Conservation (phyloP, 2,329 filamentous ascomycete genomes). For the Fusarium humuli region DNA sequence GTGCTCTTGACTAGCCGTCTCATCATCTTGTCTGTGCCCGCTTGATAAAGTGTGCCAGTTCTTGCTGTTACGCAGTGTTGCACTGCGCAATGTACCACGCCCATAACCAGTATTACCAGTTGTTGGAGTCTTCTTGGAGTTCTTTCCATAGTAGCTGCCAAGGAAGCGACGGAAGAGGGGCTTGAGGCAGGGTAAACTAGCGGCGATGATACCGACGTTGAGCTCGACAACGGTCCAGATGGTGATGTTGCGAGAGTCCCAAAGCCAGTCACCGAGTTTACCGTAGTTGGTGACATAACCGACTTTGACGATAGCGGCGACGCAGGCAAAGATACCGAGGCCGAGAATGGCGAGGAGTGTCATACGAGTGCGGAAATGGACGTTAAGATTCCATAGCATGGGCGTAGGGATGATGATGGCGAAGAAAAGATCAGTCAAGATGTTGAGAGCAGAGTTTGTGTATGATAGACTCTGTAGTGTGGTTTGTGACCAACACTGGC, state of each 20-base stretch:
- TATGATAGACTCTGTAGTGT: conserved; percentile 58
- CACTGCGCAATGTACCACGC: conserved; percentile 41
- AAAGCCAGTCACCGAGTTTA: conserved; percentile 55
- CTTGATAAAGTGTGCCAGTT: conserved; percentile 44
- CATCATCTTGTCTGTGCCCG: conserved; percentile 36
- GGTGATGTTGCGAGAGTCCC: conserved; percentile 60
- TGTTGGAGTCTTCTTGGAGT: conserved; percentile 45
- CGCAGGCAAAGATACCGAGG: conserved; percentile 59
- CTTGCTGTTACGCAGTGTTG: conserved; percentile 37
- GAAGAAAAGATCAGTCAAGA: conserved; percentile 54
- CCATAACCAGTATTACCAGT: conserved; percentile 43
- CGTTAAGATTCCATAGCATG: conserved; percentile 55
- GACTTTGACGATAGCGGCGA: conserved; percentile 57
- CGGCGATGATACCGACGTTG: conserved; percentile 55
- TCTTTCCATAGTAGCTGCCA: conserved; percentile 48
- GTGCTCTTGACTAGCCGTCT: conserved; percentile 47
- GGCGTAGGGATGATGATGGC: conserved; percentile 53
- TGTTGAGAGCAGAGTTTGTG: conserved; percentile 54
- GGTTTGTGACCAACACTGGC: conserved; percentile 55
- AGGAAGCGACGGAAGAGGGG: conserved; percentile 52
- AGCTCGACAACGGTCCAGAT: conserved; percentile 58
- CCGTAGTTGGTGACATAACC: conserved; percentile 55
- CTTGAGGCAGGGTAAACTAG: conserved; percentile 51
- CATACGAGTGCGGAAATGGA: conserved; percentile 55
- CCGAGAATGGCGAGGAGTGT: conserved; percentile 56